Base-by-base conservation (phyloP, 768 basidiomycete genomes). In the Lanmaoa pseudosensibilis region DNA sequence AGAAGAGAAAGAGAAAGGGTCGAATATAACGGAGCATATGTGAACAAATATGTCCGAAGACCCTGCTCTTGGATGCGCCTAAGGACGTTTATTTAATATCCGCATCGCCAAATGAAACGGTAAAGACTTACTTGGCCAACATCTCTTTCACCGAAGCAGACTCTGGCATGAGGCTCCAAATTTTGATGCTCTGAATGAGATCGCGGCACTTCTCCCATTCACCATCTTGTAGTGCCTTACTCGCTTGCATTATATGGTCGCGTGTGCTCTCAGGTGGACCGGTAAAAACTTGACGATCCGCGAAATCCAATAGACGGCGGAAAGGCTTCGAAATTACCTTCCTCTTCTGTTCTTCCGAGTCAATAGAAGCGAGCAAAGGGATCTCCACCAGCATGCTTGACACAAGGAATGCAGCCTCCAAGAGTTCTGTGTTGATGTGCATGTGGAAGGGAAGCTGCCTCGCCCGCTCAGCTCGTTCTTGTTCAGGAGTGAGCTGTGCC, bases 301-400 rank as follows among this genome's bases (percentile, higher is more conserved):
- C 95, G 67, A 97, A 95, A 74, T 99, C 97, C 50, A 99, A 78
- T 58, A 98, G 76, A 44, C 96, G 83, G 37, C 95, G 85, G 85
- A 98, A 99, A 25, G 94, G 92, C 71, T 98, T 95, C n/a, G 92
- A 94, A 56, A 96, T 91, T 2, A 86, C 83, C 75, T 96, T 94
- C 65, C 96, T 86, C 76, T 88, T 93, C 74, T 87, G 83, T 73
- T 97, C 94, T 69, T 98, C 94, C 3, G 90, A 90, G 60, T 97
- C 94, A 58, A 94, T 91, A 71, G 90, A 94, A 4, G 97, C 97
- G 18, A 98, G 78, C 23, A 98, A 75, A 3, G 97, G 97, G 18
- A 99, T 94, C 75, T 98, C 97, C 38, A 98, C 89, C 37, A 99
- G 82, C 97, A 99, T 99, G 76, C 95, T 98, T 16, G 93, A 95